These are phyloP conservation scores for Colletotrichum karsti DNA, from an alignment of 2,329 filamentous ascomycete genomes.

Conservation along the genomic window DNA sequence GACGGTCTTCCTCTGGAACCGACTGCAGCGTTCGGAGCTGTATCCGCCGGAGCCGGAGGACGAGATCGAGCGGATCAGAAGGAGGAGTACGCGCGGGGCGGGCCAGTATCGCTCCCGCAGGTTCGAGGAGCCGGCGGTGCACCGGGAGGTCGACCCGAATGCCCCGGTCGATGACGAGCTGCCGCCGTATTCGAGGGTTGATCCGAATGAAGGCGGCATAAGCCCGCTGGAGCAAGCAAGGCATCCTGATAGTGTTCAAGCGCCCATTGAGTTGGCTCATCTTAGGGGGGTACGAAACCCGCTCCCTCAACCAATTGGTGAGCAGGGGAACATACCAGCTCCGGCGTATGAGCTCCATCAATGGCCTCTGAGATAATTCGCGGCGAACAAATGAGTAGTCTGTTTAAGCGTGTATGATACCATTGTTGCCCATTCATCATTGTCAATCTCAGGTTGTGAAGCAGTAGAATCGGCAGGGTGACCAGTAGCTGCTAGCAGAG, in stretches of 20 bases:
- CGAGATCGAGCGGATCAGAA: neutral
- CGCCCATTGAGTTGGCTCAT: neutral
- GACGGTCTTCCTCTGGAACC: neutral
- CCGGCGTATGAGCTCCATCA: conserved; percentile 1
- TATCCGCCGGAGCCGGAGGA: conserved; percentile 7
- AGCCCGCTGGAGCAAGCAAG: neutral
- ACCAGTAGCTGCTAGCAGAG: no score
- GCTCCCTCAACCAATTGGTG: neutral
- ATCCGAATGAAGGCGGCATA: neutral
- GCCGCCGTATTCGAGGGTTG: conserved; percentile 18
- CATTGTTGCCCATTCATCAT: no score
- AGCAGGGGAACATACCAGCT: neutral
- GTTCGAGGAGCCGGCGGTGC: neutral
- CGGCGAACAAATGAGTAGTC: neutral
- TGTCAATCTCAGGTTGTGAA: no score
- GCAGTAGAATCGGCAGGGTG: no score
- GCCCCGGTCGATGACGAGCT: neutral
- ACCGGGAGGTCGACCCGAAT: neutral
- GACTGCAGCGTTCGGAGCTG: neutral
- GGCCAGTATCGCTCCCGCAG: neutral
- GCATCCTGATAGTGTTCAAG: neutral
- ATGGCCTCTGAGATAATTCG: neutral
- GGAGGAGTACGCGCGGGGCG: neutral
- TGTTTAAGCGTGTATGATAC: neutral
- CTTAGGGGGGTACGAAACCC: neutral